Conservation (phyloP, 768 basidiomycete species). For the Mycena epipterygia region DNA sequence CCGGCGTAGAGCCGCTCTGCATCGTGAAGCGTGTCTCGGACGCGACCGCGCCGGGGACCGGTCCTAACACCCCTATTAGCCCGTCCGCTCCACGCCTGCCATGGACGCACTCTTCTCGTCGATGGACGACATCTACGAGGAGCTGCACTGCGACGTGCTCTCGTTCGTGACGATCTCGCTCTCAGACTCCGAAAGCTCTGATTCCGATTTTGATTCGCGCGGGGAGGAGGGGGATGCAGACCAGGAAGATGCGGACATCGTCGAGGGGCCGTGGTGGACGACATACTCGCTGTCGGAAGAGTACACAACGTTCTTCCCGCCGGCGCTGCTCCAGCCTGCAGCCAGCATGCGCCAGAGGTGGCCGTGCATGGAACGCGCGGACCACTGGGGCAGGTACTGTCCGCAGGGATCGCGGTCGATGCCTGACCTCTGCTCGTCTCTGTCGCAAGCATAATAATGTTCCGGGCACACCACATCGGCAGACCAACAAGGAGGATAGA, state of each 20-base stretch:
- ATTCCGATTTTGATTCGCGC: no score
- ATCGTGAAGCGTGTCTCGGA: constrained; percentile 33
- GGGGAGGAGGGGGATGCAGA: neutral
- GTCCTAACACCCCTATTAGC: neutral
- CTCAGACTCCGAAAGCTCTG: neutral
- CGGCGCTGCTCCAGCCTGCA: no score
- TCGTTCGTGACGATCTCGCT: constrained; percentile 19
- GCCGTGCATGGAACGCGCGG: constrained; percentile 4
- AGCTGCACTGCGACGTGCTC: neutral
- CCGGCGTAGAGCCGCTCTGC: constrained; percentile 12
- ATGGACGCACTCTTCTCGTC: constrained; percentile 30
- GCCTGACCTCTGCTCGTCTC: no score
- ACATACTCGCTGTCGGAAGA: constrained; percentile 9
- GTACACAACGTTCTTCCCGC: no score
- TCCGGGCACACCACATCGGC: no score
- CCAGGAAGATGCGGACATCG: neutral
- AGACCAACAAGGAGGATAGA: no score
- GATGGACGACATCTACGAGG: constrained; percentile 28
- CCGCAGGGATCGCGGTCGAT: constrained; percentile 18
- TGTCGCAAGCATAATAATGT: no score
- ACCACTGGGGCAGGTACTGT: neutral
- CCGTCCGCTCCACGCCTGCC: neutral
- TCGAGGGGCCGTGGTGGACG: constrained; percentile 8
- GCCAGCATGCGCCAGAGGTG: neutral
- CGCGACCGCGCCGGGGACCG: neutral